phyloP scores from a whole-genome alignment of 108 stramenopile genomes.

The Cyclotella sp. region DNA sequence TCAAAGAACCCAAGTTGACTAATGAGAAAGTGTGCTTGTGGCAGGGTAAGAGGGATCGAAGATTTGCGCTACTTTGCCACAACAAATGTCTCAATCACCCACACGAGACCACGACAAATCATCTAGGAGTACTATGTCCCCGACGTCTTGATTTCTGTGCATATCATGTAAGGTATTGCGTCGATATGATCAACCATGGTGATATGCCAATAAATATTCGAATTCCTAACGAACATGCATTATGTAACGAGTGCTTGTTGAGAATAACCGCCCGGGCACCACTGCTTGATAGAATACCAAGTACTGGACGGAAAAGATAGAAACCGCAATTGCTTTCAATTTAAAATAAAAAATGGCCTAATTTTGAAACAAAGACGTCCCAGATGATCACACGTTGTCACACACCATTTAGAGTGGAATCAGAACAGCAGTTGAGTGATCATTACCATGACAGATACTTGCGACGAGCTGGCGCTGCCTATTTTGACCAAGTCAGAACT shows the following conservation, averaged over 20 bases:
- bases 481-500: constrained; percentile 53
- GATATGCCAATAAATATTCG: constrained; percentile 30
- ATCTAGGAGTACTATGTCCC: constrained; percentile 6
- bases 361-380: neutral
- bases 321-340: neutral
- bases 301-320: constrained; percentile 27
- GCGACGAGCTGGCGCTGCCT: constrained; percentile 30
- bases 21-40: constrained; percentile 20
- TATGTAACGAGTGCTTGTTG: constrained; percentile 51
- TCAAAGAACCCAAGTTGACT: neutral
- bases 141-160: constrained; percentile 31
- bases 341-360: neutral
- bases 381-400: too few relatives aligned
- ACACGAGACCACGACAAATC: constrained; percentile 1
- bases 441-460: neutral
- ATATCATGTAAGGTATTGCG: constrained; percentile 40
- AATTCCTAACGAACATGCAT: constrained; percentile 31
- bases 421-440: neutral
- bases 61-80: constrained; percentile 23
- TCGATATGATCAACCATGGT: constrained; percentile 17
- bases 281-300: constrained; percentile 24
- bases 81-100: constrained; percentile 27
- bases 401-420: too few relatives aligned
- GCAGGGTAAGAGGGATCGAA: constrained; percentile 19
- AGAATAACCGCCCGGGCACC: constrained; percentile 9